These are phyloP conservation scores for Calocybe gangraenosa DNA, from an alignment of 768 basidiomycete genomes.

Conservation along the genomic window DNA sequence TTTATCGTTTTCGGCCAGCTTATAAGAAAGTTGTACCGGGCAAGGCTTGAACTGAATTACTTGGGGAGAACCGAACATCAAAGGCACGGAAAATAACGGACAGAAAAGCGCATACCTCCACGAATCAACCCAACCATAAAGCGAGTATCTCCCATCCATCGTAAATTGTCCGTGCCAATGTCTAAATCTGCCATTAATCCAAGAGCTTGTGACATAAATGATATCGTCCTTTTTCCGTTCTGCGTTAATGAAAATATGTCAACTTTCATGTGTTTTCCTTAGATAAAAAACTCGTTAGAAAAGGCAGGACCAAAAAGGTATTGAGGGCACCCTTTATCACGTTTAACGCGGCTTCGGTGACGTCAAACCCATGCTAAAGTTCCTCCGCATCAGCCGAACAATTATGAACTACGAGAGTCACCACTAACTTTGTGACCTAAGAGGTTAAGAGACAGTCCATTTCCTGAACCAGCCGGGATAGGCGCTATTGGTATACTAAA, in stretches of 20 bases:
- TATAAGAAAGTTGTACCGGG: conserved; percentile 66
- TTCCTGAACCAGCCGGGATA: conserved; percentile 81
- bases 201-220: conserved; percentile 80
- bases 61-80: conserved; percentile 19
- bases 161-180: conserved; percentile 75
- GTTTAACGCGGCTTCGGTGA: conserved; percentile 70
- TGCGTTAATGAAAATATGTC: conserved; percentile 81
- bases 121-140: conserved; percentile 71
- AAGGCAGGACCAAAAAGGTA: neutral
- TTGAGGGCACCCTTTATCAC: conserved; percentile 64
- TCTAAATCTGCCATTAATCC: conserved; percentile 87
- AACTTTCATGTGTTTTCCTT: conserved; percentile 69
- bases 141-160: conserved; percentile 84
- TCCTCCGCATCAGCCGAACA: neutral
- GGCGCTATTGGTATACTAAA: conserved; percentile 69
- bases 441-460: conserved; percentile 70
- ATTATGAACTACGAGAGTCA: neutral
- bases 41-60: conserved; percentile 62
- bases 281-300: neutral
- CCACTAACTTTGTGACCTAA: conserved; percentile 57
- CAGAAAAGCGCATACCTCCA: conserved; percentile 47
- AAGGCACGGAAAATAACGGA: neutral
- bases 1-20: conserved; percentile 69
- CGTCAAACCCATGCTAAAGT: conserved; percentile 61
- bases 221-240: conserved; percentile 54